These are phyloP conservation scores for Boletellus dicymbophilus DNA, from an alignment of 1,284 basidiomycete genomes.

Conservation along the genomic window DNA sequence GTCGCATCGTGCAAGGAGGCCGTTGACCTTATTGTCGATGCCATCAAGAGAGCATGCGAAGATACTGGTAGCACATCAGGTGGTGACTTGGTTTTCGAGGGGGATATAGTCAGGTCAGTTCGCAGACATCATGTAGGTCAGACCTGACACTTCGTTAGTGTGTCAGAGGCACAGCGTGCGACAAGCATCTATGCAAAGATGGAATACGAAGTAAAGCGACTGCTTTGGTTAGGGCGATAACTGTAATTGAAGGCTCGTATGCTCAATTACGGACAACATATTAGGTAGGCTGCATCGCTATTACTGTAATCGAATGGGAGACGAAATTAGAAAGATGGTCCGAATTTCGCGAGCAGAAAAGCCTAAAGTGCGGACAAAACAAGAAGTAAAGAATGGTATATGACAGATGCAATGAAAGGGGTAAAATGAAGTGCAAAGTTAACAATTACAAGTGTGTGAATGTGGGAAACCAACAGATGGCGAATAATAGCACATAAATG, in stretches of 20 bases:
- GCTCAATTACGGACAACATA: conserved; percentile 12
- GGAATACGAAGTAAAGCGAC: conserved; percentile 87
- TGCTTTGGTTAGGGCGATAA: conserved; percentile 79
- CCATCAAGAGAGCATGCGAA: conserved; percentile 68
- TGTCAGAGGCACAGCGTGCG: conserved; percentile 79
- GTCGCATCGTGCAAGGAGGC: conserved; percentile 77
- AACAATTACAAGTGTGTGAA: conserved; percentile 24
- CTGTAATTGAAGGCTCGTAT: conserved; percentile 3
- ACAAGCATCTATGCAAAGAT: conserved; percentile 87
- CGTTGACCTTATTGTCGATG: conserved; percentile 72
- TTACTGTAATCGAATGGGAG: conserved; percentile 10
- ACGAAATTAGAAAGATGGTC: conserved; percentile 5
- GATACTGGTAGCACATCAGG: conserved; percentile 51
- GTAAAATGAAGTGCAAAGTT: conserved; percentile 16
- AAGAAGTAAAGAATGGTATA: conserved; percentile 22
- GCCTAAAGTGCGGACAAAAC: conserved; percentile 15
- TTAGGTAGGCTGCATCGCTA: conserved; percentile 18
- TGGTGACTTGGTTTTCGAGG: conserved; percentile 56
- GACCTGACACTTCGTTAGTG: conserved; percentile 40
- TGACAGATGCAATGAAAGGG: conserved; percentile 19
- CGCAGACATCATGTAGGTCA: background rate
- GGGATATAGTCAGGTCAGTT: conserved; percentile 80
- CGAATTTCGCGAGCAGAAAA: conserved; percentile 10
- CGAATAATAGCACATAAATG: conserved; percentile 19
- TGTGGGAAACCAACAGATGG: conserved; percentile 13